Evolutionary conservation across 768 basidiomycete genomes (phyloP).

Genomic region (Tylopilus sp.): DNA sequence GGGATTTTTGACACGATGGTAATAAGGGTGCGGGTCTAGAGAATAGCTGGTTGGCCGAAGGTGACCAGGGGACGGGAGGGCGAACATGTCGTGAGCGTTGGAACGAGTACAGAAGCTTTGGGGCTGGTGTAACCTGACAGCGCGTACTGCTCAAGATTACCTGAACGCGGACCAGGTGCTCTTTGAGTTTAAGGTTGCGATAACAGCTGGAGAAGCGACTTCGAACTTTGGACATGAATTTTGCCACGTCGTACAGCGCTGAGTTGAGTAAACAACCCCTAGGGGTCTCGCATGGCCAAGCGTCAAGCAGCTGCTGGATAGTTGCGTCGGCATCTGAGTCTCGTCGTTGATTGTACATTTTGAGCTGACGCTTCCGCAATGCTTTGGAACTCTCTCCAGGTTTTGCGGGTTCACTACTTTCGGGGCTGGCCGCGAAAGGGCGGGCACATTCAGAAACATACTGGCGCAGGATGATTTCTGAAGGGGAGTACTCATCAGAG

Average conservation of each 20-base stretch:
- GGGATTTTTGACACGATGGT: background rate
- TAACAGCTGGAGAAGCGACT: background rate
- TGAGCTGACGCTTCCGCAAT: background rate
- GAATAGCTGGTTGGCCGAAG: background rate
- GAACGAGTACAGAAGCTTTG: background rate
- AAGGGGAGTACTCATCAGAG: conserved; percentile 8
- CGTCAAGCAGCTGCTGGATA: background rate
- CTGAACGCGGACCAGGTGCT: background rate
- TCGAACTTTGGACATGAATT: background rate
- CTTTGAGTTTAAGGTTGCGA: background rate
- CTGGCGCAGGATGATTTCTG: background rate
- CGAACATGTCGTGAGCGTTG: background rate
- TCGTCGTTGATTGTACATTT: background rate
- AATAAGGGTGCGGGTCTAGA: background rate
- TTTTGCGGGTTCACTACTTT: background rate
- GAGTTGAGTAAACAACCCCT: background rate
- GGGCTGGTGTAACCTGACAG: background rate
- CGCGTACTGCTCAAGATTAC: background rate
- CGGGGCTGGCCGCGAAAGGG: conserved; percentile 4
- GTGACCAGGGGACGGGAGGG: background rate
- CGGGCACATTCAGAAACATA: background rate
- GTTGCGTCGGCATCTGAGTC: background rate
- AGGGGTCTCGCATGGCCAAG: background rate
- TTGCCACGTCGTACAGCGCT: background rate
- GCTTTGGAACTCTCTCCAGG: background rate